Evolutionary conservation across 306 rosid genomes (phyloP).

Genomic region (Vachellia collinsii): DNA sequence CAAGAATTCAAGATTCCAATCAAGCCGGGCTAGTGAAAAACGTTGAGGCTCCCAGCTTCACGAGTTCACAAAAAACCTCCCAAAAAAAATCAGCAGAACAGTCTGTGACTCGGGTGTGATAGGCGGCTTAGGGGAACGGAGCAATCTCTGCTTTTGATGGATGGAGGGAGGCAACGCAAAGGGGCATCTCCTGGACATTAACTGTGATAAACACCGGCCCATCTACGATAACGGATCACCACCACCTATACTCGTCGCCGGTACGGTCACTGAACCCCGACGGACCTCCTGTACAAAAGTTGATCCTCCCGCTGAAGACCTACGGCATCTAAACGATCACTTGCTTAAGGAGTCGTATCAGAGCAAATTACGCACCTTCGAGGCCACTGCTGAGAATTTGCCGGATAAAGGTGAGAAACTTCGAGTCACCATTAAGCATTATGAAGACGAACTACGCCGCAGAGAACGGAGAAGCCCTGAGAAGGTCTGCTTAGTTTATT

Average conservation of each 20-base stretch:
- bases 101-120: not conserved
- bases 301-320: conserved; percentile 25
- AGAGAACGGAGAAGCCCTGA: conserved; percentile 44
- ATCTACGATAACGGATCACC: conserved; percentile 36
- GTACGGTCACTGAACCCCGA: not conserved
- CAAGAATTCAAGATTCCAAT: too few relatives aligned
- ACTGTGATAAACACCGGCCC: conserved; percentile 36
- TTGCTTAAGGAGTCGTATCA: conserved; percentile 44
- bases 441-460: conserved; percentile 49
- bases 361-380: conserved; percentile 30
- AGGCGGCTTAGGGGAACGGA: not conserved
- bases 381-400: conserved; percentile 1
- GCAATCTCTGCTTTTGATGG: conserved; percentile 19
- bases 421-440: conserved; percentile 18
- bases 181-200: conserved; percentile 35
- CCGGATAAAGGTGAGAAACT: conserved; percentile 67
- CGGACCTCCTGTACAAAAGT: conserved; percentile 26
- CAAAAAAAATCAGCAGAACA: too few relatives aligned
- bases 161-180: conserved; percentile 41
- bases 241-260: conserved; percentile 28
- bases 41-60: too few relatives aligned
- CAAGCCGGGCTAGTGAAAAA: too few relatives aligned
- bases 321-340: conserved; percentile 27
- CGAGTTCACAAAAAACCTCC: not conserved
- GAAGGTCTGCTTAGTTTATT: conserved; percentile 34